Conservation (phyloP, 179 eudicot genomes). For the Patellifolia procumbens region DNA sequence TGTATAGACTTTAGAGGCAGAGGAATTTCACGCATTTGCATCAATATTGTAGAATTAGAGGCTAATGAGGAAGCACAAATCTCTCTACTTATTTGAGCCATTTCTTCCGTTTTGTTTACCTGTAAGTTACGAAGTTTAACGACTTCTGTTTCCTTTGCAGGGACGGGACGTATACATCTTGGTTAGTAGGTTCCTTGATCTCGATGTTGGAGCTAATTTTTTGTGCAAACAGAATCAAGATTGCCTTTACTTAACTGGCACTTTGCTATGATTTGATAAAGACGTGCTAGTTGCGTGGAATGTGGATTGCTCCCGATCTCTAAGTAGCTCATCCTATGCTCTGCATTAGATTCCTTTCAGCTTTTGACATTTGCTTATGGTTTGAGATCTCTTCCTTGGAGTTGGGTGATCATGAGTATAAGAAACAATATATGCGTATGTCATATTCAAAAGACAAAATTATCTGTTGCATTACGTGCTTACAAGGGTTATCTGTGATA, state of each 20-base stretch:
- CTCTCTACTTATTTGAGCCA: not conserved
- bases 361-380: not conserved
- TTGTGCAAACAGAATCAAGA: constrained; percentile 11
- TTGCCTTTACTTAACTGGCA: constrained; percentile 5
- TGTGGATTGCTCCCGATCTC: too few relatives aligned
- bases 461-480: not conserved
- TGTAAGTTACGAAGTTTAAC: constrained; percentile 23
- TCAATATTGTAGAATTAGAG: not conserved
- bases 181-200: constrained; percentile 56
- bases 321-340: not conserved
- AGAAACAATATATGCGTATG: not conserved
- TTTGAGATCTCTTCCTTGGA: not conserved
- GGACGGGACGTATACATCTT: constrained; percentile 93
- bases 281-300: not conserved
- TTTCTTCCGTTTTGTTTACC: constrained; percentile 1
- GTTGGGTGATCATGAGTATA: not conserved
- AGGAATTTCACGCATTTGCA: not conserved
- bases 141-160: constrained; percentile 46
- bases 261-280: not conserved
- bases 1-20: not conserved
- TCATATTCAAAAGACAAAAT: not conserved
- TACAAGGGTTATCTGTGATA: not conserved
- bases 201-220: constrained; percentile 24
- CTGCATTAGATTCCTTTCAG: not conserved
- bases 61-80: not conserved